A percentile compares a stretch with the other conserved stretches of the same genome.
Conservation (phyloP, 2,329 filamentous ascomycete genomes). For the Xylariaceae sp. region DNA sequence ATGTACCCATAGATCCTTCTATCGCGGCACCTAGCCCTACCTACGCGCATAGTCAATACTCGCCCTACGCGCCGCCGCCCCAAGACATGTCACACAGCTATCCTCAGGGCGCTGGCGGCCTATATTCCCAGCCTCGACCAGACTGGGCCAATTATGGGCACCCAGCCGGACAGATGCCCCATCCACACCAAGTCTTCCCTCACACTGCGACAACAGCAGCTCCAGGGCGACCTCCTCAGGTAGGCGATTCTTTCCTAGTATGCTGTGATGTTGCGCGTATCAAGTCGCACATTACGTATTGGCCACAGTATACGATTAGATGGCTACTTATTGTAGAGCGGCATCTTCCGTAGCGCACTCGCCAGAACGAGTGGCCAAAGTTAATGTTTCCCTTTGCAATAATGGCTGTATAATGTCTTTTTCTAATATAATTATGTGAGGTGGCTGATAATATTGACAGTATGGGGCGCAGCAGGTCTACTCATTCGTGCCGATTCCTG, state of each 20-base stretch:
- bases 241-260: slow-evolving; percentile 44
- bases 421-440: slow-evolving; percentile 23
- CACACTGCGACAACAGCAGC: slow-evolving; percentile 59
- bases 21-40: slow-evolving; percentile 92
- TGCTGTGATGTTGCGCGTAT: neutral
- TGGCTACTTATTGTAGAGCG: neutral
- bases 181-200: slow-evolving; percentile 57
- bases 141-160: slow-evolving; percentile 74
- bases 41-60: slow-evolving; percentile 82
- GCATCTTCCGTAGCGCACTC: neutral
- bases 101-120: slow-evolving; percentile 60
- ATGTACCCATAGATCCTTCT: slow-evolving; percentile 98
- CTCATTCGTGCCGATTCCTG: slow-evolving; percentile 96
- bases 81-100: slow-evolving; percentile 87
- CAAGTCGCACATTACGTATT: slow-evolving; percentile 19
- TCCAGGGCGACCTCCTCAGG: slow-evolving; percentile 61
- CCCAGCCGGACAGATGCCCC: slow-evolving; percentile 51
- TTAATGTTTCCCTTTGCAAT: neutral
- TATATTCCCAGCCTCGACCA: slow-evolving; percentile 72
- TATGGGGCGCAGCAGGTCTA: slow-evolving; percentile 71
- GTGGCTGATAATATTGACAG: slow-evolving; percentile 41
- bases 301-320: neutral
- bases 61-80: slow-evolving; percentile 79
- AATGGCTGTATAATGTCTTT: slow-evolving; percentile 14
- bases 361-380: slow-evolving; percentile 1